Evolutionary conservation across 179 eudicot species (phyloP).

Genomic region (Beta corolliflora): DNA sequence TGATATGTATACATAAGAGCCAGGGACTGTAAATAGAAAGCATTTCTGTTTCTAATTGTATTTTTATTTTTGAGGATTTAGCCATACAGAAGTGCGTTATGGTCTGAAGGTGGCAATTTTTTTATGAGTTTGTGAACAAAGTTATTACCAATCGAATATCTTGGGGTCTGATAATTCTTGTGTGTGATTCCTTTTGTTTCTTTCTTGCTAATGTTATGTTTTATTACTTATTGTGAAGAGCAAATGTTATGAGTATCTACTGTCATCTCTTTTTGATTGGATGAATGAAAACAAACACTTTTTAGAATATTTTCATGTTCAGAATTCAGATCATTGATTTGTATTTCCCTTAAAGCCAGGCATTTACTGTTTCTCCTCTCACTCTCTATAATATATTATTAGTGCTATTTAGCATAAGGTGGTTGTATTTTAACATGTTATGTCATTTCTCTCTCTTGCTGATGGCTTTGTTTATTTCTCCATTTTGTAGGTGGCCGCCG

Average conservation of each 20-base stretch:
- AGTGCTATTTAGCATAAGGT: not conserved
- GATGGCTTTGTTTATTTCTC: not conserved
- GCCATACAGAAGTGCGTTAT: no score
- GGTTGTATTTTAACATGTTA: not conserved
- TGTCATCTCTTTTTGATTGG: not conserved
- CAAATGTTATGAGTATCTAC: not conserved
- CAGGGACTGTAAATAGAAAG: no score
- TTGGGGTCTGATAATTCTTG: no score
- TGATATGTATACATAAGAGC: no score
- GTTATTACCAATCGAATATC: no score
- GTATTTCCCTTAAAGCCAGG: not conserved
- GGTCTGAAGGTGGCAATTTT: no score
- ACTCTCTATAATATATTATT: not conserved
- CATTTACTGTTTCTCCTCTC: not conserved
- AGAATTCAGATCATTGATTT: not conserved
- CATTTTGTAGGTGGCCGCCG: slow-evolving; percentile 49
- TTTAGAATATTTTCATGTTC: not conserved
- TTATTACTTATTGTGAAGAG: not conserved
- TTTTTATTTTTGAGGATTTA: no score
- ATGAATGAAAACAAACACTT: not conserved
- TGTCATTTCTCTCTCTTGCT: not conserved
- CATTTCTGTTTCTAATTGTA: no score
- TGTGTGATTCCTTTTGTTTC: not conserved
- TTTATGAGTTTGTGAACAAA: no score
- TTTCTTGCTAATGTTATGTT: not conserved